A percentile compares a stretch with the other conserved stretches of the same genome.
phyloP scores from a whole-genome alignment of 208 protist species.

The Crithidia bombi region DNA sequence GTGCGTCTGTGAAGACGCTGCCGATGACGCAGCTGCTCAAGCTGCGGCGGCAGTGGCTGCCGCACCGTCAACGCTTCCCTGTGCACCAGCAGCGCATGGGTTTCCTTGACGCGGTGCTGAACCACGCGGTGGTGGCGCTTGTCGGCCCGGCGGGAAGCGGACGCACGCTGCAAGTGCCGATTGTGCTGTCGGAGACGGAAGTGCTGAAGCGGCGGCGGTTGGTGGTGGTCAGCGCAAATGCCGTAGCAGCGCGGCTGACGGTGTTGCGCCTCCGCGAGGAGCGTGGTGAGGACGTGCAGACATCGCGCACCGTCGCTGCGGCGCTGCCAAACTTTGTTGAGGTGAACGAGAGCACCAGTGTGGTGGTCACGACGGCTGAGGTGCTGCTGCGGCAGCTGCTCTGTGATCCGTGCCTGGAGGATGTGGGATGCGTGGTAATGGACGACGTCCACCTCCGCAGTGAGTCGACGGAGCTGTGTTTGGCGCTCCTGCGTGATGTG shows the following conservation, averaged over 20 bases:
- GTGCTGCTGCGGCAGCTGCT: conserved; percentile 84
- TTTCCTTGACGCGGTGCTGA: conserved; percentile 74
- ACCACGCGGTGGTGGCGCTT: conserved; percentile 61
- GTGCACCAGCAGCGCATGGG: conserved; percentile 76
- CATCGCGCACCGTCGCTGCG: conserved; percentile 50
- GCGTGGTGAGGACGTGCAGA: conserved; percentile 68
- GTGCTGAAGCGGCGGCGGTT: conserved; percentile 77
- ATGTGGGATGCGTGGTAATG: conserved; percentile 79
- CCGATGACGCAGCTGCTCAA: conserved; percentile 84
- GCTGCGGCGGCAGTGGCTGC: conserved; percentile 81
- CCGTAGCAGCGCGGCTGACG: conserved; percentile 58
- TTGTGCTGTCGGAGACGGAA: conserved; percentile 86
- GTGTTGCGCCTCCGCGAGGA: conserved; percentile 80
- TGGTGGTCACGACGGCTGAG: conserved; percentile 83
- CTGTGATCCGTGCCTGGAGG: conserved; percentile 77
- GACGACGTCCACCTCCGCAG: conserved; percentile 84
- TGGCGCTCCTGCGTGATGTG: conserved; percentile 68
- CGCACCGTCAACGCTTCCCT: conserved; percentile 81
- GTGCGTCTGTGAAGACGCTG: conserved; percentile 42
- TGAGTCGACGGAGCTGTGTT: conserved; percentile 71
- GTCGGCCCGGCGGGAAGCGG: conserved; percentile 65
- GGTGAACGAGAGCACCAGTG: conserved; percentile 51
- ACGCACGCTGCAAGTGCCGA: conserved; percentile 77
- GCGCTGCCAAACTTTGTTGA: conserved; percentile 52
- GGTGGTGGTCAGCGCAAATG: conserved; percentile 72